Evolutionary conservation across 2,329 filamentous ascomycete genomes (phyloP).

Genomic region (Aspergillus latus): DNA sequence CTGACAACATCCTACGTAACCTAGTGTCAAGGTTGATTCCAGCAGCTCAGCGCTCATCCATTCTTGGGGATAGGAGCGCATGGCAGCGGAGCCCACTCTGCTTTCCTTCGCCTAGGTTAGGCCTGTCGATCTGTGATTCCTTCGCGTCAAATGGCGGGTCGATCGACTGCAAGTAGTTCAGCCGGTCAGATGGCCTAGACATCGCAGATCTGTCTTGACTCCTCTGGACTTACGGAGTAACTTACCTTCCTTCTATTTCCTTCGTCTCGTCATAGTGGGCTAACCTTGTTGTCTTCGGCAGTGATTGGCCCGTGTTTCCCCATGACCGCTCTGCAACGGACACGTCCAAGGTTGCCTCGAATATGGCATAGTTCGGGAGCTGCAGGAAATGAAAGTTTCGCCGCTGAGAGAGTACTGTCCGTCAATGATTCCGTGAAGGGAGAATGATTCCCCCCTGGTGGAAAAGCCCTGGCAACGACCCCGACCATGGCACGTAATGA

Average conservation of each 20-base stretch:
- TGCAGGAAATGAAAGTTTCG: slow-evolving; percentile 2
- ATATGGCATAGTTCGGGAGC: neutral
- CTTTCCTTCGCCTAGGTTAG: slow-evolving; percentile 10
- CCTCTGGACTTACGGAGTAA: neutral
- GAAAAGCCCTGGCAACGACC: neutral
- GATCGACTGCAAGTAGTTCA: neutral
- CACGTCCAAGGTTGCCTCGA: slow-evolving; percentile 4
- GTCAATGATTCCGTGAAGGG: neutral
- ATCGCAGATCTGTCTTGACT: neutral
- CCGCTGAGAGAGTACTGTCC: neutral
- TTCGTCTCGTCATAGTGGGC: slow-evolving; percentile 7
- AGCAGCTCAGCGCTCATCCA: neutral
- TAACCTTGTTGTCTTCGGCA: neutral
- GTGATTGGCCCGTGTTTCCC: neutral
- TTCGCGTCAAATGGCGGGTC: neutral
- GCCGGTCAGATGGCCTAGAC: neutral
- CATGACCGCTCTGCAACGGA: neutral
- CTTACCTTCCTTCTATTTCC: slow-evolving; percentile 10
- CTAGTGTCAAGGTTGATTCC: neutral
- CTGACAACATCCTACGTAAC: neutral
- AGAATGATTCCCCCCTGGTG: neutral
- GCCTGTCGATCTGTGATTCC: slow-evolving; percentile 4
- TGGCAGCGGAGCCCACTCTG: neutral
- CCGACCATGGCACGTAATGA: slow-evolving; percentile 2
- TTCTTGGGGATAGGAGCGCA: neutral